phyloP scores from a whole-genome alignment of 306 rosid species.

The Vigna nakashimae region DNA sequence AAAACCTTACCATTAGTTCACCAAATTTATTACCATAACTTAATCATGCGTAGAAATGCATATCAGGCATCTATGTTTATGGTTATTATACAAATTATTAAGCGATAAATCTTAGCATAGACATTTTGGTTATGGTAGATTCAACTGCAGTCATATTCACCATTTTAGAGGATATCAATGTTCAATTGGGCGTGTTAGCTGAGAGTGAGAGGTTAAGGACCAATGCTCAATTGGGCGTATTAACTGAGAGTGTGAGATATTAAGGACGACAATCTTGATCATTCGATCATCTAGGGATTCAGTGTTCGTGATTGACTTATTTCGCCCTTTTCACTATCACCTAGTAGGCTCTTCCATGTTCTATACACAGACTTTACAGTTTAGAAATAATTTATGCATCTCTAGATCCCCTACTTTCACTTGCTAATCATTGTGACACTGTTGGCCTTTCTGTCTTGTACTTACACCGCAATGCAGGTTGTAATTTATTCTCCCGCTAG shows the following conservation, averaged over 20 bases:
- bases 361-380: background rate
- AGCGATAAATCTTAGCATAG: background rate
- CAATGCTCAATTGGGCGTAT: background rate
- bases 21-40: slow-evolving; percentile 10
- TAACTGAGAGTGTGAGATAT: background rate
- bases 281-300: background rate
- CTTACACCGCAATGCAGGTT: slow-evolving; percentile 63
- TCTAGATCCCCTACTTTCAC: slow-evolving; percentile 3
- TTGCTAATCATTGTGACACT: slow-evolving; percentile 23
- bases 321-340: slow-evolving; percentile 4
- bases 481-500: slow-evolving; percentile 96
- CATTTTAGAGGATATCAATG: background rate
- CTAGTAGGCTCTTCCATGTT: slow-evolving; percentile 7
- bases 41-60: too few relatives aligned
- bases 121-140: slow-evolving; percentile 1
- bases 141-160: background rate
- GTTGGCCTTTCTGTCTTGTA: slow-evolving; percentile 1
- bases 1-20: slow-evolving; percentile 38
- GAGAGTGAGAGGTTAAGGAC: slow-evolving; percentile 14
- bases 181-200: slow-evolving; percentile 1
- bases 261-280: slow-evolving; percentile 11
- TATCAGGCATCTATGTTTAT: background rate
- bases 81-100: background rate
- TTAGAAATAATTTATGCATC: slow-evolving; percentile 28
- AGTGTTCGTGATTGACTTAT: slow-evolving; percentile 17